phyloP scores from a whole-genome alignment of 495 filamentous ascomycete species.

The Aspergillus baeticus region DNA sequence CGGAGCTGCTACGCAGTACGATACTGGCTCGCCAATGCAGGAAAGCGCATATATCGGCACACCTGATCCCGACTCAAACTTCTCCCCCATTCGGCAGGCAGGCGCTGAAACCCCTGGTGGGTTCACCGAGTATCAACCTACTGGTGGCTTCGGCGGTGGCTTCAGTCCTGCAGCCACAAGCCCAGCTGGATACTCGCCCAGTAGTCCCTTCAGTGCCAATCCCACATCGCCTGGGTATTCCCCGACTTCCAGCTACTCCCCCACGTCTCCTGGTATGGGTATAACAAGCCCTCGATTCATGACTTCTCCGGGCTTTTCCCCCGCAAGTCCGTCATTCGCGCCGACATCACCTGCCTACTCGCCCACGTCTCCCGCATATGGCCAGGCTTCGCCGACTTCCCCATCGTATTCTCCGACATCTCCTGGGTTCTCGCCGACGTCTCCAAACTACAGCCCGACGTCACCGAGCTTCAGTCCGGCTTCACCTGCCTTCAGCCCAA shows the following conservation, averaged over 20 bases:
- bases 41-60: slow-evolving; percentile 74
- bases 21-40: slow-evolving; percentile 82
- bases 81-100: slow-evolving; percentile 83
- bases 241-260: slow-evolving; percentile 67
- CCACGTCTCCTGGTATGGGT: slow-evolving; percentile 61
- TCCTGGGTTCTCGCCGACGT: slow-evolving; percentile 78
- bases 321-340: slow-evolving; percentile 68
- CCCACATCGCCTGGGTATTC: slow-evolving; percentile 77
- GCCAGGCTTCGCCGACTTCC: slow-evolving; percentile 62
- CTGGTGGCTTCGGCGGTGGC: slow-evolving; percentile 54
- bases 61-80: slow-evolving; percentile 74
- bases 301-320: slow-evolving; percentile 56
- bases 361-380: slow-evolving; percentile 72
- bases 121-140: slow-evolving; percentile 61
- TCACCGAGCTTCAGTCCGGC: slow-evolving; percentile 63
- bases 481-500: slow-evolving; percentile 57
- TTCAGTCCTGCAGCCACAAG: slow-evolving; percentile 68
- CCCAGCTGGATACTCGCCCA: slow-evolving; percentile 66
- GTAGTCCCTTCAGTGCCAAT: slow-evolving; percentile 76
- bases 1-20: slow-evolving; percentile 92
- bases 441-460: slow-evolving; percentile 60
- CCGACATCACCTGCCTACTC: slow-evolving; percentile 82
- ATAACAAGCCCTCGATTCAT: slow-evolving; percentile 55
- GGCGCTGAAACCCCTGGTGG: slow-evolving; percentile 75
- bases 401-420: slow-evolving; percentile 83